Evolutionary conservation across 306 rosid species (phyloP).

Genomic region (Mimosa pudica): DNA sequence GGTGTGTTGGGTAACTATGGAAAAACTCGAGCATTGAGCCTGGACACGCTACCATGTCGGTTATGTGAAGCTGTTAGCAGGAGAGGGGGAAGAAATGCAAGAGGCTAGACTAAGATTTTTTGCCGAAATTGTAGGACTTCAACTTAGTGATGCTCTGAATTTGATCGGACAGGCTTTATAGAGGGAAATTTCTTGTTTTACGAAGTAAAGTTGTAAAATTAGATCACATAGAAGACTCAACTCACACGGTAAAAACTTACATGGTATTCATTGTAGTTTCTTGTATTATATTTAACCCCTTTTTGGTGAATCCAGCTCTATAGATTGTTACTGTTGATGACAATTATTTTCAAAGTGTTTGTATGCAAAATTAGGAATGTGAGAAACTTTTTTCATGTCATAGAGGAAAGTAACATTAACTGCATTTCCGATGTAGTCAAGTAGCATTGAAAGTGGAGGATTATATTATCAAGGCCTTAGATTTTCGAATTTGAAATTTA

Average conservation of each 20-base stretch:
- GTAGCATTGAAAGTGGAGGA: background rate
- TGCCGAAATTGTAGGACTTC: constrained; percentile 22
- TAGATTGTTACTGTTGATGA: constrained; percentile 2
- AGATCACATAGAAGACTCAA: constrained; percentile 17
- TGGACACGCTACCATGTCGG: constrained; percentile 90
- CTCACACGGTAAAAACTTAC: background rate
- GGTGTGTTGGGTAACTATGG: constrained; percentile 68
- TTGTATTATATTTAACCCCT: background rate
- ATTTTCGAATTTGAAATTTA: background rate
- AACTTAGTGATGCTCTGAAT: constrained; percentile 21
- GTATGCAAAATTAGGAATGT: constrained; percentile 6
- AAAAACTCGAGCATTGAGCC: constrained; percentile 77
- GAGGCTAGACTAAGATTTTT: constrained; percentile 32
- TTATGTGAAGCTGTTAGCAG: constrained; percentile 75
- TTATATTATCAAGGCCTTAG: background rate
- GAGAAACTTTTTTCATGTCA: constrained; percentile 12
- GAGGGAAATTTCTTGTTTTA: constrained; percentile 36
- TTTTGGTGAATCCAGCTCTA: constrained; percentile 7
- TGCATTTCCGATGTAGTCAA: background rate
- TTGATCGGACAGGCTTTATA: constrained; percentile 27
- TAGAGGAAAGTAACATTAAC: background rate
- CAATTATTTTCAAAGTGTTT: constrained; percentile 11
- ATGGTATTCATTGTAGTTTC: background rate
- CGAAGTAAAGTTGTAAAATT: background rate
- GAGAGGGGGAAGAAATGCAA: constrained; percentile 75